Base-by-base conservation (phyloP, 2,329 filamentous ascomycete species). In the Exophiala alcalophila region DNA sequence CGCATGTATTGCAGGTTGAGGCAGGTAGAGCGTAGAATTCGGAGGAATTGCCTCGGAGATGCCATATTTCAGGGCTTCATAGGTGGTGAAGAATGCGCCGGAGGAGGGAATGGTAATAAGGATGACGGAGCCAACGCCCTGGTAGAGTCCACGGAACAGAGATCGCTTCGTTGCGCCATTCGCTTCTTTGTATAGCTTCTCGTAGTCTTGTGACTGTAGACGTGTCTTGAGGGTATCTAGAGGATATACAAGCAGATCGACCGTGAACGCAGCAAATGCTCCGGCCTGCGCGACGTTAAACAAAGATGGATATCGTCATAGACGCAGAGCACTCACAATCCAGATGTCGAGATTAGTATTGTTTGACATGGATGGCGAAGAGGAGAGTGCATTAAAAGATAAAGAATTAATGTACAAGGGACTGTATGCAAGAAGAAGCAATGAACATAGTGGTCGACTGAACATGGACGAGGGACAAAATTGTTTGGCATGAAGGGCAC, bases 191-290 rank as follows among this genome's bases (percentile, higher is more conserved):
- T 81, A 91, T 1, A 82, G 72, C 35, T 75, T 74, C 25, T 78
- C 69, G 65, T 89, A 92, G 57, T 89, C 78, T 9, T 81, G 82
- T 39, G 83, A 88, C 62, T 94, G 89, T 33, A 87, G 76, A 7
- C 89, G 78, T 5, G 89, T 95, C 62, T 95, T 95, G 57, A 95
- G 72, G 0, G 89, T 96, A 61, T 95, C 90, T 11, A 95, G 72
- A 0, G 89, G 90, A 58, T 92, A 94, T 24, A 95, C 78, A 11
- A 94, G 71, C 34, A 94, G 71, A 63, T 95, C 88, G 43, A 95
- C 84, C 1, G 84, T 83, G 61, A 94, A 88, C 18, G 88, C 90
- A 50, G 89, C 89, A 40, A 85, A 76, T 40, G 87, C 88, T 42
- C 89, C 89, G 32, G 89, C 87, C 86, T 92, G 33, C 42, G 16